Base-by-base conservation (phyloP, 768 basidiomycete species). In the Termitomyces titanicus region DNA sequence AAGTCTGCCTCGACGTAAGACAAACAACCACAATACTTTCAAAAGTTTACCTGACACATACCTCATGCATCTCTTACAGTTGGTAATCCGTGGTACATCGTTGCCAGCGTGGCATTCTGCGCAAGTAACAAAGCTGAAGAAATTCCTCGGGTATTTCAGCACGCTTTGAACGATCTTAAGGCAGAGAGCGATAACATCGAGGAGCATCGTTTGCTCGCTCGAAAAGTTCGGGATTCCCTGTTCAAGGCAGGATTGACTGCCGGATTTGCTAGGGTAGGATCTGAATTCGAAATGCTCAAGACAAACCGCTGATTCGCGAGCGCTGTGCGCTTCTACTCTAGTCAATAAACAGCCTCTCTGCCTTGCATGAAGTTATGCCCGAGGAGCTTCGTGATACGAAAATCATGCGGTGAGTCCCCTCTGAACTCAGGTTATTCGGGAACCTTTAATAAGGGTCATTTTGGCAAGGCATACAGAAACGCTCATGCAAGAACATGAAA, bases 181-280 rank as follows among this genome's bases (percentile, higher is more conserved):
- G 59, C 61, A 17, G 62, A 69, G 8, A 57, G 59, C 1, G 61
- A 58, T 15, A 62, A 62, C 3, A 52, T 68, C 8, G 66, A 71
- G n/a, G 75, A 83, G 53, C 71, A 67, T 34, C 63, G 73, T 24
- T 39, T 73, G 11, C 72, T 86, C 2, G 79, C 79, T 37, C 74
- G 79, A 51, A 84, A 77, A 61, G 65, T 86, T n/a, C 72, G 83
- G 29, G 86, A 88, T 57, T 79, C 79, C 0, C 54, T 88, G 3
- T 79, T 88, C 69, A 85, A 86, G 63, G 75, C 81, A 3, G 85
- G 83, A 5, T 62, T 84, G 58, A 73, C 79, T 20, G 72, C 74
- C 50, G 86, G 86, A 8, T 82, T 80, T 61, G 76, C 84, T 3
- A 80, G 78, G 70, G 86, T 85, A 61, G 55, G 67, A 9, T 43